Evolutionary conservation across 768 basidiomycete genomes (phyloP).

Genomic region (Pisolithus sp.): DNA sequence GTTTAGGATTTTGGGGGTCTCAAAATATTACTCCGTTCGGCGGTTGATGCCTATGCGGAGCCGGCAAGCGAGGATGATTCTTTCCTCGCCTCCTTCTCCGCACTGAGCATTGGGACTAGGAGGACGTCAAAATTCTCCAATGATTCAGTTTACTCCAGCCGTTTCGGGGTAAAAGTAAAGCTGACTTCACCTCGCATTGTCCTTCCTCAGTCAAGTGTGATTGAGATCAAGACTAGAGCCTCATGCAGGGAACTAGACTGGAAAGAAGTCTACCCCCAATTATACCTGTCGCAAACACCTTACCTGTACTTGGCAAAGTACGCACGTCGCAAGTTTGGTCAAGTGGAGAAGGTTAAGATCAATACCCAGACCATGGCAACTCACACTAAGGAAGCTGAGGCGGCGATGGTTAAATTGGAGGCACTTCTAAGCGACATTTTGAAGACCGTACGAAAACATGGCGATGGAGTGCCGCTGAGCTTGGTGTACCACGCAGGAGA

Average conservation of each 20-base stretch:
- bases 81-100: conserved; percentile 21
- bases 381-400: conserved; percentile 14
- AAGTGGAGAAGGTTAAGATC: conserved; percentile 41
- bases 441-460: conserved; percentile 44
- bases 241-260: conserved; percentile 37
- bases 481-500: conserved; percentile 42
- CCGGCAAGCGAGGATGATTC: conserved; percentile 15
- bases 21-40: conserved; percentile 54
- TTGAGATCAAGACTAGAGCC: conserved; percentile 32
- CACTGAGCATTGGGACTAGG: conserved; percentile 12
- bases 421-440: conserved; percentile 33
- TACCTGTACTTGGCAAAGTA: conserved; percentile 58
- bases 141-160: not conserved
- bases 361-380: conserved; percentile 22
- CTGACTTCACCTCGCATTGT: conserved; percentile 20
- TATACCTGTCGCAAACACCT: conserved; percentile 63
- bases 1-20: conserved; percentile 51
- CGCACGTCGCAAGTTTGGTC: conserved; percentile 44
- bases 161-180: conserved; percentile 14
- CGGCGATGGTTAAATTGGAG: conserved; percentile 21
- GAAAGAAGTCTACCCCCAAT: conserved; percentile 57
- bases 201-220: conserved; percentile 30
- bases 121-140: not conserved
- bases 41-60: conserved; percentile 40
- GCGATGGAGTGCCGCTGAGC: conserved; percentile 45